A percentile compares a stretch with the other conserved stretches of the same genome.
Evolutionary conservation across 108 stramenopile genomes (phyloP).

Genomic region (Schizochytrium sp.): DNA sequence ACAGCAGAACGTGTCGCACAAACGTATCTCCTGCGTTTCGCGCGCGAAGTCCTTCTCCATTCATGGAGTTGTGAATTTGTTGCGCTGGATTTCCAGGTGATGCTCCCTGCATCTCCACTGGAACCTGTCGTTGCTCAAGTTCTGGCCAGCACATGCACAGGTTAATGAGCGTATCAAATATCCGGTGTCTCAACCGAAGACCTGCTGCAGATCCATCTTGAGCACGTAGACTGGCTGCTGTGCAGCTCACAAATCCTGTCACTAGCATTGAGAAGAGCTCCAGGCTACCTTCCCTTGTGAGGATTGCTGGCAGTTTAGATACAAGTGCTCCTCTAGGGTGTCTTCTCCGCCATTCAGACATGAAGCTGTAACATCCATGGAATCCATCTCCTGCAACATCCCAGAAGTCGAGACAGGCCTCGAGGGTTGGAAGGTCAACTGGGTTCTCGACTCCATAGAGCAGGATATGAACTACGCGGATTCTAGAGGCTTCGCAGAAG

Average conservation of each 20-base stretch:
- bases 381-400: slow-evolving; percentile 34
- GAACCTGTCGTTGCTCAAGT: not conserved
- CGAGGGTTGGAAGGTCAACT: not conserved
- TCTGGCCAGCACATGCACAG: slow-evolving; percentile 46
- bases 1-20: not conserved
- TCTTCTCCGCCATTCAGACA: not conserved
- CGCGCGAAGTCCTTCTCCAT: slow-evolving; percentile 1
- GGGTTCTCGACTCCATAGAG: slow-evolving; percentile 57
- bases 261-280: slow-evolving; percentile 30
- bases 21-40: slow-evolving; percentile 19
- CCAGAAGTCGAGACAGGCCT: slow-evolving; percentile 57
- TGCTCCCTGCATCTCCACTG: not conserved
- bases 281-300: not conserved
- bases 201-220: slow-evolving; percentile 18
- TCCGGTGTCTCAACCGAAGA: slow-evolving; percentile 4
- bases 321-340: slow-evolving; percentile 7
- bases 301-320: not conserved
- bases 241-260: slow-evolving; percentile 40
- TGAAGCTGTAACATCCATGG: slow-evolving; percentile 20
- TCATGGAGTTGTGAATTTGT: not conserved
- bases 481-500: slow-evolving; percentile 7
- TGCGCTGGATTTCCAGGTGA: not conserved
- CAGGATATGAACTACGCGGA: slow-evolving; percentile 5
- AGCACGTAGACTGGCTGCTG: slow-evolving; percentile 37
- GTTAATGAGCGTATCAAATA: slow-evolving; percentile 24